Evolutionary conservation across 129 eudicot genomes (phyloP).

Genomic region (Rutidosis leptorrhynchoides): DNA sequence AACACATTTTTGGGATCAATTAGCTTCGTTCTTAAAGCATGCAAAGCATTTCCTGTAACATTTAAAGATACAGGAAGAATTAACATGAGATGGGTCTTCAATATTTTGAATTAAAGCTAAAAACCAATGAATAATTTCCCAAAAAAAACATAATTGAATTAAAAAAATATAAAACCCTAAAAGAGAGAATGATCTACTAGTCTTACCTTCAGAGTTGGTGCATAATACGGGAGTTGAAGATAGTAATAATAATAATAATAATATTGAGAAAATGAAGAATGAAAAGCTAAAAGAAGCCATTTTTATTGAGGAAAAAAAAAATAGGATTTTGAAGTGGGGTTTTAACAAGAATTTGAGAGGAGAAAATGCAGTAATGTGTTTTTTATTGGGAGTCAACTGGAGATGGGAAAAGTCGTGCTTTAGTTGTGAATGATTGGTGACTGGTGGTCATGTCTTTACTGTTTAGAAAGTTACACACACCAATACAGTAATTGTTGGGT

Average conservation of each 20-base stretch:
- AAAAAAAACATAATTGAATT: background rate
- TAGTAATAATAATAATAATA: too few species aligned
- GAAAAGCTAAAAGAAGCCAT: slow-evolving; percentile 34
- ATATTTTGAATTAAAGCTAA: slow-evolving; percentile 15
- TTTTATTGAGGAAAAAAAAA: slow-evolving; percentile 18
- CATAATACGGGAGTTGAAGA: slow-evolving; percentile 41
- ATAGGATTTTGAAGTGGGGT: slow-evolving; percentile 21
- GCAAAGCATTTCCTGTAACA: slow-evolving; percentile 74
- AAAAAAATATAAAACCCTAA: slow-evolving; percentile 21
- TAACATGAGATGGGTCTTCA: slow-evolving; percentile 18
- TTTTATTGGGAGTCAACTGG: background rate
- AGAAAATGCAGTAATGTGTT: slow-evolving; percentile 18
- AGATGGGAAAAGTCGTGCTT: background rate
- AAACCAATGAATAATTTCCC: slow-evolving; percentile 20
- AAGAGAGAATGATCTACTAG: background rate
- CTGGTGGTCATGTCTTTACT: background rate
- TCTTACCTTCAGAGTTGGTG: slow-evolving; percentile 69
- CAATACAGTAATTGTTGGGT: background rate
- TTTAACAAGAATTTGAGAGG: slow-evolving; percentile 26
- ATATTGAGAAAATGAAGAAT: slow-evolving; percentile 35
- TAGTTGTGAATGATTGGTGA: background rate
- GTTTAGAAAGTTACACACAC: background rate
- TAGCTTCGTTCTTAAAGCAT: slow-evolving; percentile 57
- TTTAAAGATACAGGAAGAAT: background rate
- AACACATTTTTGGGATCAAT: slow-evolving; percentile 71